phyloP scores from a whole-genome alignment of 441 rosid species.

The Erodium chrysanthum region DNA sequence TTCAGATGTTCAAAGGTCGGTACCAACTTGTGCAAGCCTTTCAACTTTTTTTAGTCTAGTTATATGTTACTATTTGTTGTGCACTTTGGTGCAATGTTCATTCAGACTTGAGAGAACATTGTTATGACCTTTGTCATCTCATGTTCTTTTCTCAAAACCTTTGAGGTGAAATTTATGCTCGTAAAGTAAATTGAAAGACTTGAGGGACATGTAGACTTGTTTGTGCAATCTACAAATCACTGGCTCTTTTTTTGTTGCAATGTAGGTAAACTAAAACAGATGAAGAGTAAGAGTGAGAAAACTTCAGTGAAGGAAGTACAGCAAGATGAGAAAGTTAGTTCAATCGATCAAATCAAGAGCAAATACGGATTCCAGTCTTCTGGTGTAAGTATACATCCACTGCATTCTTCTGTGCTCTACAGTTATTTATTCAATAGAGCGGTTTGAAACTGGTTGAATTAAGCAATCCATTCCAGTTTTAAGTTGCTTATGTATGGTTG shows the following conservation, averaged over 20 bases:
- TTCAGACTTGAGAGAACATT: too few relatives aligned
- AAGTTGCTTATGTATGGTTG: too few relatives aligned
- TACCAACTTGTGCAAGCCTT: too few relatives aligned
- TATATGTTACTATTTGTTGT: too few relatives aligned
- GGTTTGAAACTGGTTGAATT: too few relatives aligned
- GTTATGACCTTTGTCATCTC: too few relatives aligned
- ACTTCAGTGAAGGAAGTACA: constrained; percentile 39
- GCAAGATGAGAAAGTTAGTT: constrained; percentile 36
- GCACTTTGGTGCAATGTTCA: too few relatives aligned
- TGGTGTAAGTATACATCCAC: constrained; percentile 36
- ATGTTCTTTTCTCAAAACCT: too few relatives aligned
- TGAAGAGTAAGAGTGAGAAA: constrained; percentile 59
- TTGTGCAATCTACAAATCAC: background rate
- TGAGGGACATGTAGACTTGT: background rate
- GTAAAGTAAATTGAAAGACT: background rate
- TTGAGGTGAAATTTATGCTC: background rate
- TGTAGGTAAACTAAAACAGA: constrained; percentile 57
- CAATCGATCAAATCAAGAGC: constrained; percentile 80
- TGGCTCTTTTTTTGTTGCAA: background rate
- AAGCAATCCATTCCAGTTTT: too few relatives aligned
- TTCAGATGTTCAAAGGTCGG: constrained; percentile 56
- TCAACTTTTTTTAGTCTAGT: too few relatives aligned
- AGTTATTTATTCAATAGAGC: too few relatives aligned
- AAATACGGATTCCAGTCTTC: constrained; percentile 65
- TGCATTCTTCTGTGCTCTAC: background rate